phyloP scores from a whole-genome alignment of 345 rosid genomes.

The Sisymbrium irio region DNA sequence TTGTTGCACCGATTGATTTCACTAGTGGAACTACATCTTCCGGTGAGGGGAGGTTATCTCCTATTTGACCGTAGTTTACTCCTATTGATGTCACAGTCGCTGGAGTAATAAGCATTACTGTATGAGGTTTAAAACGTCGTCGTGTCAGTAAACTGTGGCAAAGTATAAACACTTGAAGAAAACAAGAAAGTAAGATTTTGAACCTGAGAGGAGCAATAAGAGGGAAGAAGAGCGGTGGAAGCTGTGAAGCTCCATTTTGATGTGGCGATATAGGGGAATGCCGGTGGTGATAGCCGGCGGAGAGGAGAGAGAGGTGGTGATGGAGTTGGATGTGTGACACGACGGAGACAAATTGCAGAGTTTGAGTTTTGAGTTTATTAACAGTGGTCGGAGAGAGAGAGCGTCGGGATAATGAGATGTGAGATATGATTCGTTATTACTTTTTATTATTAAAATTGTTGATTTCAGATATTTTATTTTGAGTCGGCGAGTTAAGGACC shows the following conservation, averaged over 20 bases:
- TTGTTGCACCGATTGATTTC: conserved; percentile 82
- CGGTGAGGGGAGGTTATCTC: conserved; percentile 76
- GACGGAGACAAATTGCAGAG: not conserved
- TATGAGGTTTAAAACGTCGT: not conserved
- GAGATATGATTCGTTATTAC: conserved; percentile 14
- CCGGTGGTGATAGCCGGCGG: conserved; percentile 20
- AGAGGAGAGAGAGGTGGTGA: conserved; percentile 12
- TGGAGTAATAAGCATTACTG: conserved; percentile 31
- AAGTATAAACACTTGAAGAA: not conserved
- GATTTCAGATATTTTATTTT: conserved; percentile 7
- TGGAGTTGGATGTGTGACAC: not conserved
- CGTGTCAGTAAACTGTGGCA: not conserved
- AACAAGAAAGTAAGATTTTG: not conserved
- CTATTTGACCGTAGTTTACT: conserved; percentile 91
- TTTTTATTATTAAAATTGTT: not conserved
- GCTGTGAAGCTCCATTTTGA: conserved; percentile 19
- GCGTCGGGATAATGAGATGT: conserved; percentile 5
- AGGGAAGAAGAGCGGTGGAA: conserved; percentile 15
- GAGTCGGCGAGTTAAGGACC: conserved; percentile 14
- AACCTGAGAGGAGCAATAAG: conserved; percentile 30
- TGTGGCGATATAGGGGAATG: not conserved
- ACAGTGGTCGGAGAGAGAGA: conserved; percentile 4
- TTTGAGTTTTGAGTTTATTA: conserved; percentile 11
- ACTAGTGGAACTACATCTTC: conserved; percentile 66
- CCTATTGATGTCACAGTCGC: conserved; percentile 54